phyloP scores from a whole-genome alignment of 2,329 filamentous ascomycete genomes.

The Sclerotinia spermophila region DNA sequence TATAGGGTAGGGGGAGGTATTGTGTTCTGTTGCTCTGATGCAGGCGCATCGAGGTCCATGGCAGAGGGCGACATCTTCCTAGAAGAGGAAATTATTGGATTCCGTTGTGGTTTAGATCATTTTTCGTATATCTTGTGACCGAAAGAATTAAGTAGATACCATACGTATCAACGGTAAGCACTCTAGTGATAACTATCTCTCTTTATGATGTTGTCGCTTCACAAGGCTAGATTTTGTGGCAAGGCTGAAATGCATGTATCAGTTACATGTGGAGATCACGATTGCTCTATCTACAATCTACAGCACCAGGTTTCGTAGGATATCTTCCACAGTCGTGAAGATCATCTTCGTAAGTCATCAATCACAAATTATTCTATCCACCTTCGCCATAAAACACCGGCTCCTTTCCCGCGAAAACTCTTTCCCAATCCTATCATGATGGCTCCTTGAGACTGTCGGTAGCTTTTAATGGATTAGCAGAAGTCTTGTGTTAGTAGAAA shows the following conservation, averaged over 20 bases:
- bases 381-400: not conserved
- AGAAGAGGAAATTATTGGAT: slow-evolving; percentile 6
- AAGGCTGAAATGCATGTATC: not conserved
- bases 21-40: slow-evolving; percentile 46
- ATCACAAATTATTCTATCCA: not conserved
- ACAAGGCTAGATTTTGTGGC: slow-evolving; percentile 11
- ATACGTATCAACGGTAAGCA: not conserved
- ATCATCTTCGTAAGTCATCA: not conserved
- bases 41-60: slow-evolving; percentile 31
- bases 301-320: not conserved
- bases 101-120: slow-evolving; percentile 12
- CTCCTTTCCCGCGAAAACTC: not conserved
- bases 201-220: slow-evolving; percentile 11
- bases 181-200: not conserved
- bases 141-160: not conserved
- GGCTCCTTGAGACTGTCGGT: slow-evolving; percentile 82
- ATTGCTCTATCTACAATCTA: not conserved
- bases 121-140: not conserved
- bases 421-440: slow-evolving; percentile 43
- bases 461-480: slow-evolving; percentile 47
- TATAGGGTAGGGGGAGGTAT: slow-evolving; percentile 53
- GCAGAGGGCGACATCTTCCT: slow-evolving; percentile 37
- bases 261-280: slow-evolving; percentile 10
- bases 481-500: slow-evolving; percentile 11
- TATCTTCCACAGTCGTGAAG: not conserved